phyloP scores from a whole-genome alignment of 345 rosid genomes.

The Boechera divaricarpa region DNA sequence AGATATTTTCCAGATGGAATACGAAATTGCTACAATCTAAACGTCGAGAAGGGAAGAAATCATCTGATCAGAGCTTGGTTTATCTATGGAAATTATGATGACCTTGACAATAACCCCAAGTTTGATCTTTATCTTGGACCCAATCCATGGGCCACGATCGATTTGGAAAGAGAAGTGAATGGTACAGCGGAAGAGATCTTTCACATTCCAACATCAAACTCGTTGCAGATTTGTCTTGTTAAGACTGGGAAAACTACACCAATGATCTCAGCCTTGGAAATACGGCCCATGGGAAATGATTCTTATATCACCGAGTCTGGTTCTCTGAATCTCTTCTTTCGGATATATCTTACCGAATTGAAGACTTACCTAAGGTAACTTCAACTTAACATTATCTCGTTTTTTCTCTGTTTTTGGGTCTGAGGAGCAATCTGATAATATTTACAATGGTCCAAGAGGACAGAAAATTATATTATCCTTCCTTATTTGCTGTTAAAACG shows the following conservation, averaged over 20 bases:
- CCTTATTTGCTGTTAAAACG: background rate
- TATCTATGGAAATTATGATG: conserved; percentile 53
- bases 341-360: background rate
- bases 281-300: conserved; percentile 25
- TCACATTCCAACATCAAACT: conserved; percentile 28
- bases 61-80: conserved; percentile 49
- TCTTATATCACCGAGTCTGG: conserved; percentile 25
- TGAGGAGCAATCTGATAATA: background rate
- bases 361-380: background rate
- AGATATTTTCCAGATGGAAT: conserved; percentile 53
- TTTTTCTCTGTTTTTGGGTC: background rate
- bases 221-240: conserved; percentile 43
- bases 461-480: background rate
- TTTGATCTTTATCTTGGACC: conserved; percentile 43
- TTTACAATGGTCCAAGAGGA: background rate
- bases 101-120: background rate
- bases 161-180: background rate
- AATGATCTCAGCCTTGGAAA: conserved; percentile 5
- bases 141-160: conserved; percentile 38
- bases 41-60: conserved; percentile 35
- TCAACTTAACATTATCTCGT: background rate
- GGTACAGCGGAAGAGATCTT: background rate
- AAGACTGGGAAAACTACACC: conserved; percentile 38
- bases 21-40: conserved; percentile 52
- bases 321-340: background rate